phyloP scores from a whole-genome alignment of 805 yeast genomes.

The Candida vaughaniae region DNA sequence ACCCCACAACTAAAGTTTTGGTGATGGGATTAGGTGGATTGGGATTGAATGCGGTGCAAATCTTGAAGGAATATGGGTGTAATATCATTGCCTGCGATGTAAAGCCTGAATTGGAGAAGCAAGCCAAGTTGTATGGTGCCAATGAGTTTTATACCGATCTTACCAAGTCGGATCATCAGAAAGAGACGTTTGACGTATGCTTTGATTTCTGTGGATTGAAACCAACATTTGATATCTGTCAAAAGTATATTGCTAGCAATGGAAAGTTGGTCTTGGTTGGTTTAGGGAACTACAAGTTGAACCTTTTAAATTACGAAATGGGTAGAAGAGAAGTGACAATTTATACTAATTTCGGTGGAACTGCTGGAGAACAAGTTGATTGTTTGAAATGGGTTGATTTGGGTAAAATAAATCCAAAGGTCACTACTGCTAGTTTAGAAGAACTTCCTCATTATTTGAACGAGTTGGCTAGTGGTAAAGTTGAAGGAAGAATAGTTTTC shows the following conservation, averaged over 20 bases:
- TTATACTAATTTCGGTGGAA: conserved; percentile 45
- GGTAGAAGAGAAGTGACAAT: conserved; percentile 43
- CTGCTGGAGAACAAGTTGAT: conserved; percentile 42
- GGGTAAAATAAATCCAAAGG: conserved; percentile 41
- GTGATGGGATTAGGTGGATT: conserved; percentile 44
- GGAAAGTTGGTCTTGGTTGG: conserved; percentile 47
- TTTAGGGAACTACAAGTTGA: conserved; percentile 33
- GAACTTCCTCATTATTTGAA: conserved; percentile 36
- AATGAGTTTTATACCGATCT: conserved; percentile 38
- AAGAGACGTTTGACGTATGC: conserved; percentile 37
- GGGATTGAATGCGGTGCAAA: conserved; percentile 44
- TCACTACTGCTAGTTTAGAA: conserved; percentile 26
- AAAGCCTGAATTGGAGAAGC: conserved; percentile 23
- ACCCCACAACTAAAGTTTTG: conserved; percentile 36
- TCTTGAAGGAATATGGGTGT: conserved; percentile 31
- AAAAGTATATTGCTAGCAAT: conserved; percentile 26
- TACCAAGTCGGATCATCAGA: conserved; percentile 21
- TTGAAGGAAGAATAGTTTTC: conserved; percentile 45
- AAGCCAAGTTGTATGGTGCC: conserved; percentile 40
- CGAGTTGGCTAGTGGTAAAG: conserved; percentile 35
- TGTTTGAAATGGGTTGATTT: conserved; percentile 40
- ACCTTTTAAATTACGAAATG: conserved; percentile 31
- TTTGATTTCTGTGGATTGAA: conserved; percentile 41
- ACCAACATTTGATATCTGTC: conserved; percentile 26
- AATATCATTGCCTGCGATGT: conserved; percentile 33